Conservation (phyloP, 163 green algal genomes). For the Scenedesmus sp. region DNA sequence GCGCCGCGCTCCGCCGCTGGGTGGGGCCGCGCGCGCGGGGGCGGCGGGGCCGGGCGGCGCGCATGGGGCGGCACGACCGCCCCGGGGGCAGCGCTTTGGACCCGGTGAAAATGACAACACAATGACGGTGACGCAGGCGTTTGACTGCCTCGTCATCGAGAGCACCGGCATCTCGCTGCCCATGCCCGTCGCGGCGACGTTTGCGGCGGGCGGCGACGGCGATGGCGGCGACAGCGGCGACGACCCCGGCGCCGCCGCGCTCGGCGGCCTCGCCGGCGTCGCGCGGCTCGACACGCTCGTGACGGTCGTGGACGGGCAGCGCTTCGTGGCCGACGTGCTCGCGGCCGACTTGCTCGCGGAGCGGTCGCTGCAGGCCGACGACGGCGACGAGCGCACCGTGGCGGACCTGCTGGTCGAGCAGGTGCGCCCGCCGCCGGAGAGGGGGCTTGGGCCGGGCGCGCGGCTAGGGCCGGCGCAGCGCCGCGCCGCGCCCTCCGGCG, state of each 20-base stretch:
- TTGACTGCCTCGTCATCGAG: conserved; percentile 88
- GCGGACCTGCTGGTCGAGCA: conserved; percentile 72
- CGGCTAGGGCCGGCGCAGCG: too few species aligned
- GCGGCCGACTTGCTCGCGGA: conserved; percentile 56
- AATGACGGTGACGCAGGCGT: conserved; percentile 54
- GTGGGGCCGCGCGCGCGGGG: background rate
- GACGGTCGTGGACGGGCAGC: conserved; percentile 61
- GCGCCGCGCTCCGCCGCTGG: background rate
- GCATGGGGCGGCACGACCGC: too few species aligned
- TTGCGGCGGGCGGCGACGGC: conserved; percentile 47
- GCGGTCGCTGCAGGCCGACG: conserved; percentile 57
- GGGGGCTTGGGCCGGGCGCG: too few species aligned
- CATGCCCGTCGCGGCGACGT: conserved; percentile 69
- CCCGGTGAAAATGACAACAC: too few species aligned
- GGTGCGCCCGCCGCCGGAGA: conserved; percentile 45
- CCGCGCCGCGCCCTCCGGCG: too few species aligned
- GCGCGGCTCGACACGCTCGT: conserved; percentile 61
- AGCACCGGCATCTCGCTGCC: conserved; percentile 84
- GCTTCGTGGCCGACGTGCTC: conserved; percentile 60
- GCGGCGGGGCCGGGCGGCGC: background rate
- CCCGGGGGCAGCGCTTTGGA: too few species aligned
- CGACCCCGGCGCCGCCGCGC: background rate
- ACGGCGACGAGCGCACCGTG: conserved; percentile 65
- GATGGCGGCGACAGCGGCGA: background rate
- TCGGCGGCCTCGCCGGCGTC: conserved; percentile 36